A percentile compares a stretch with the other conserved stretches of the same genome.
Evolutionary conservation across 345 rosid genomes (phyloP).

Genomic region (Moricandia arvensis): DNA sequence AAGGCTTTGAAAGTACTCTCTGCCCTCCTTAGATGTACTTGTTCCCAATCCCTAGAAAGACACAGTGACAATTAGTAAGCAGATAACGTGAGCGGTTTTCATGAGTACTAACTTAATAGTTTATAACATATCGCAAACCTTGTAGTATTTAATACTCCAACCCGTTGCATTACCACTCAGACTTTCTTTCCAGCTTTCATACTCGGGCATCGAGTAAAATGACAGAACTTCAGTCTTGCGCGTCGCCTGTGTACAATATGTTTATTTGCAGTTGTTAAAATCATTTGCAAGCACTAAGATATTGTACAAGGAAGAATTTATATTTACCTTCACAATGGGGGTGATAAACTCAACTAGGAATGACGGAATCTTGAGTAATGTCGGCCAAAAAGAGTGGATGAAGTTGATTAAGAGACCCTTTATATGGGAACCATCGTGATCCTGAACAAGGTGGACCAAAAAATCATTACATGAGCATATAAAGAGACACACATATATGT

Average conservation of each 20-base stretch:
- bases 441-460: constrained; percentile 50
- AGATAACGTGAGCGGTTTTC: not conserved
- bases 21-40: constrained; percentile 72
- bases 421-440: constrained; percentile 97
- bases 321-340: constrained; percentile 87
- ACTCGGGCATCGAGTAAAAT: constrained; percentile 95
- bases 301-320: not conserved
- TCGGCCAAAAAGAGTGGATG: constrained; percentile 95
- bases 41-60: constrained; percentile 86
- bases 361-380: constrained; percentile 77
- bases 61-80: not conserved
- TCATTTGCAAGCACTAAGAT: not conserved
- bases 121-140: constrained; percentile 52
- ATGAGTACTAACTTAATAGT: not conserved
- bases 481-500: not conserved
- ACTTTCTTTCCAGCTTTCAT: constrained; percentile 81
- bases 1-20: constrained; percentile 64
- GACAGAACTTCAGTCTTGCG: constrained; percentile 45
- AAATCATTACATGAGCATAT: not conserved
- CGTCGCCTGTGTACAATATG: constrained; percentile 53
- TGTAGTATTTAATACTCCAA: constrained; percentile 92
- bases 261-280: constrained; percentile 5
- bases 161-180: constrained; percentile 60
- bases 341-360: constrained; percentile 94
- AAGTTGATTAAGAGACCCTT: constrained; percentile 93